Base-by-base conservation (phyloP, 2,329 filamentous ascomycete genomes). In the Dactylellina drechsleri region DNA sequence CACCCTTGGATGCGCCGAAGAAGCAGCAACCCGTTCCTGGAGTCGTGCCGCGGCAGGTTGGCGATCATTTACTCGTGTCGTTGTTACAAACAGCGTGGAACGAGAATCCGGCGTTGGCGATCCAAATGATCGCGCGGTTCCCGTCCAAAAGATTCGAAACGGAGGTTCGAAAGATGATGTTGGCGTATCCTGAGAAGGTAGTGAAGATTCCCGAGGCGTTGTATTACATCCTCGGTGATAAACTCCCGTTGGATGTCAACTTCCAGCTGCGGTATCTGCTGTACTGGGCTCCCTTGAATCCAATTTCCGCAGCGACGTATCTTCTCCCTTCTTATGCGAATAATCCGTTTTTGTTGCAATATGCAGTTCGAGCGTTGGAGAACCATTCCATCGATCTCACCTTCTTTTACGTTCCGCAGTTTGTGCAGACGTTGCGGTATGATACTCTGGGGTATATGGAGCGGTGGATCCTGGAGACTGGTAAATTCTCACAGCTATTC, bases 391-490 rank as follows among this genome's bases (percentile, higher is more conserved):
- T 97, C n/a, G 95, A 98, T 81, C 89, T 98, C 18, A 97, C 94
- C 0, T 99, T 99, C 85, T 99, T 98, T 83, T 98, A 97, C 80
- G 95, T 99, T 1, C 95, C 96, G 5, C 95, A 99, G 81, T 96
- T 99, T 79, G 95, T 99, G 13, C 95, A 99, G 82, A 91, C 92
- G 50, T 86, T 99, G 50, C 90, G 95, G 64, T 97, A 98, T 79
- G 95, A 99, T 84, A 87, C 87, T 12, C 85, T 99, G 23, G 95
- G 95, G 66, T 99, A 99, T 80, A 93, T 97, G 1, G 93, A 97
- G 82, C 88, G 94, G 52, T 99, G 97, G 80, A 98, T 99, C 66
- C 86, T 98, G 15, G 95, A 99, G 83, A 97, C 96, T 0, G 95
- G 93, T 0, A 94, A 96, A 79, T 93, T 97, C 80, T 98, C 95